Percentiles rank a stretch among this genome's conserved stretches.
These are phyloP conservation scores for Zizania palustris DNA, from an alignment of 202 grass and related monocot species.

Conservation along the genomic window DNA sequence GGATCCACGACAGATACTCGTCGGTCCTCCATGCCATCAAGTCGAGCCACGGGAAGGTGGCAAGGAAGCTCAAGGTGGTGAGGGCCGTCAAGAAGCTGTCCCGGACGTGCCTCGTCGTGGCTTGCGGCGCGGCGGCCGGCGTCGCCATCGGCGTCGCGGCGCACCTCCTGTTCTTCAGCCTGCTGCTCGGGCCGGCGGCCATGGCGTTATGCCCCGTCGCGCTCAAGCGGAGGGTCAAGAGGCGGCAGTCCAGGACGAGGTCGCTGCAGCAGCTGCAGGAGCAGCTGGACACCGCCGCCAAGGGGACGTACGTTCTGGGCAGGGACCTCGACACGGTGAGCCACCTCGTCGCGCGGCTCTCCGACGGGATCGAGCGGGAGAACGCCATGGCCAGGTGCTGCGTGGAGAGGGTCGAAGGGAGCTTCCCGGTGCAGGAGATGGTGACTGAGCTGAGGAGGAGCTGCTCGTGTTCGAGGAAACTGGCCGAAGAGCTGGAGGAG, in stretches of 20 bases:
- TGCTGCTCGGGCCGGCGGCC: slow-evolving; percentile 41
- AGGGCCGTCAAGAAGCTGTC: slow-evolving; percentile 41
- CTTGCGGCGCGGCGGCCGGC: slow-evolving; percentile 2
- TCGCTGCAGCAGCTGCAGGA: slow-evolving; percentile 32
- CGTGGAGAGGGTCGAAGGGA: slow-evolving; percentile 21
- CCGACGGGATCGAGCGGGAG: slow-evolving; percentile 47
- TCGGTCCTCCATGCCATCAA: slow-evolving; percentile 39
- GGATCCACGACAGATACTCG: slow-evolving; percentile 49
- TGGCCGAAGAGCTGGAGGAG: slow-evolving; percentile 49
- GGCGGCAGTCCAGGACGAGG: not conserved
- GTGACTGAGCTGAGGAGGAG: slow-evolving; percentile 48
- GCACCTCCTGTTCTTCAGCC: slow-evolving; percentile 36
- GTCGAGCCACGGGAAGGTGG: slow-evolving; percentile 42
- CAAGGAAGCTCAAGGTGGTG: slow-evolving; percentile 42
- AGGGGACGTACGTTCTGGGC: slow-evolving; percentile 52
- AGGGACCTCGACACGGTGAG: slow-evolving; percentile 52
- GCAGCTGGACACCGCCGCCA: slow-evolving; percentile 54
- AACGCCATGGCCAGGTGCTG: slow-evolving; percentile 48
- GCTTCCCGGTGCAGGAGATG: slow-evolving; percentile 41
- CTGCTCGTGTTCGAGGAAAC: slow-evolving; percentile 18
- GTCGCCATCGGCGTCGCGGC: slow-evolving; percentile 10
- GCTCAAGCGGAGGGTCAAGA: slow-evolving; percentile 18
- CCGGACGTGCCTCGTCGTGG: slow-evolving; percentile 23
- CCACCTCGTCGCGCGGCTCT: slow-evolving; percentile 42
- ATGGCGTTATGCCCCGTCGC: slow-evolving; percentile 32